A percentile compares a stretch with the other conserved stretches of the same genome.
phyloP scores from a whole-genome alignment of 2,329 filamentous ascomycete genomes.

The Dactylellina haptotyla region DNA sequence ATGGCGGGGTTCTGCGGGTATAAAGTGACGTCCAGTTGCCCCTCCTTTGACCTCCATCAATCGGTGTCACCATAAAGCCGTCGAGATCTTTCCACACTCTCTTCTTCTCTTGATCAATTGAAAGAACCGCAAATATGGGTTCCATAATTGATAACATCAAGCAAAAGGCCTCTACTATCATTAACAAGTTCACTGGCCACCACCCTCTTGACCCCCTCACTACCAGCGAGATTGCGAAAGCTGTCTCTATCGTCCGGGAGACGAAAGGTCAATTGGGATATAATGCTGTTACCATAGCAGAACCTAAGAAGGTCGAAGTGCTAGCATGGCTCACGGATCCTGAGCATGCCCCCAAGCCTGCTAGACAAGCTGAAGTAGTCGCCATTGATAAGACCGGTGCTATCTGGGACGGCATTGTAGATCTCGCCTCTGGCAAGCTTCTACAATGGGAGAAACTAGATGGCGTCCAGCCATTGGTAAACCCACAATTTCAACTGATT shows the following conservation, averaged over 20 bases:
- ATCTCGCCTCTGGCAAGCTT: constrained; percentile 74
- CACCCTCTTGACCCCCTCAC: constrained; percentile 85
- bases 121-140: neutral
- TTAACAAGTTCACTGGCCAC: constrained; percentile 59
- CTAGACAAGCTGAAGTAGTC: constrained; percentile 81
- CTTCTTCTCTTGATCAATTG: neutral
- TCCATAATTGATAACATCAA: constrained; percentile 32
- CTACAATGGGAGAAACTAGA: constrained; percentile 78
- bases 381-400: constrained; percentile 81
- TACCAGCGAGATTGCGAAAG: constrained; percentile 76
- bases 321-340: constrained; percentile 78
- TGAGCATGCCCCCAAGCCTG: constrained; percentile 70
- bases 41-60: constrained; percentile 1
- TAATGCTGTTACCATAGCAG: constrained; percentile 85
- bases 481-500: constrained; percentile 56
- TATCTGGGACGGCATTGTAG: constrained; percentile 83
- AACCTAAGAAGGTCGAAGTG: constrained; percentile 88
- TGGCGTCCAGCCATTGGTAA: constrained; percentile 81
- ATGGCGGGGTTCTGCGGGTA: constrained; percentile 43
- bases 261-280: constrained; percentile 78
- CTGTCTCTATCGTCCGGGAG: constrained; percentile 74
- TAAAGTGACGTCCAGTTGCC: constrained; percentile 15
- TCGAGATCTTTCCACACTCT: neutral
- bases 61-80: neutral
- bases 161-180: constrained; percentile 10